Conservation (phyloP, 306 rosid species). For the Casuarina cunninghamiana region DNA sequence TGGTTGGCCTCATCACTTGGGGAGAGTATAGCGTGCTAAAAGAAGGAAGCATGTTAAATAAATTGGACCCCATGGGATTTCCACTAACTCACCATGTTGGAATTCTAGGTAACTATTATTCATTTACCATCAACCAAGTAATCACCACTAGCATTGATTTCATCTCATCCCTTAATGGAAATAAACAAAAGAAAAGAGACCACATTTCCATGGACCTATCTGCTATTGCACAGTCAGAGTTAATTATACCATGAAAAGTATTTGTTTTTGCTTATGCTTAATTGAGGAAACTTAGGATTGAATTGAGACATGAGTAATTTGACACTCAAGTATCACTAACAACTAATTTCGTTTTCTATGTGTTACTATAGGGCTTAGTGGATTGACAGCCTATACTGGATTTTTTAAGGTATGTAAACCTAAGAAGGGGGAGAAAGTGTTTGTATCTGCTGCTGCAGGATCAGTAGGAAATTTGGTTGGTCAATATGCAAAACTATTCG, state of each 20-base stretch:
- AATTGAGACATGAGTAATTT: background rate
- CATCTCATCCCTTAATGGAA: no score
- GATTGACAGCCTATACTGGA: slow-evolving; percentile 74
- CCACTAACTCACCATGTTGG: slow-evolving; percentile 67
- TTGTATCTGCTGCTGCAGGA: slow-evolving; percentile 77
- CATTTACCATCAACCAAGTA: background rate
- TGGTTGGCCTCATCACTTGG: slow-evolving; percentile 64
- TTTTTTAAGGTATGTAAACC: slow-evolving; percentile 60
- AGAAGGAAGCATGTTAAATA: slow-evolving; percentile 45
- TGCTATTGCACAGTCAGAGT: no score
- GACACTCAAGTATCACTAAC: background rate
- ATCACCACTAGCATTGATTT: no score
- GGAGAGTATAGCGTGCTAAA: slow-evolving; percentile 61
- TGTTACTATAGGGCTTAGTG: slow-evolving; percentile 47
- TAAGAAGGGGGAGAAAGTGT: slow-evolving; percentile 65
- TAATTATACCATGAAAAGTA: no score
- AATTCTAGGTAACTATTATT: slow-evolving; percentile 44
- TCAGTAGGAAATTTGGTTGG: slow-evolving; percentile 71
- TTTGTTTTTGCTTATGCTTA: no score
- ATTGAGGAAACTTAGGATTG: no score
- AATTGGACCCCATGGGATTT: slow-evolving; percentile 58
- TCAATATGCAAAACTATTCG: slow-evolving; percentile 64
- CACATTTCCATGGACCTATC: no score
- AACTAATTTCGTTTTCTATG: background rate
- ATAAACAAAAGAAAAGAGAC: no score